A percentile compares a stretch with the other conserved stretches of the same genome.
phyloP scores from a whole-genome alignment of 2,329 filamentous ascomycete species.

The Torrubiella hemipterigena region DNA sequence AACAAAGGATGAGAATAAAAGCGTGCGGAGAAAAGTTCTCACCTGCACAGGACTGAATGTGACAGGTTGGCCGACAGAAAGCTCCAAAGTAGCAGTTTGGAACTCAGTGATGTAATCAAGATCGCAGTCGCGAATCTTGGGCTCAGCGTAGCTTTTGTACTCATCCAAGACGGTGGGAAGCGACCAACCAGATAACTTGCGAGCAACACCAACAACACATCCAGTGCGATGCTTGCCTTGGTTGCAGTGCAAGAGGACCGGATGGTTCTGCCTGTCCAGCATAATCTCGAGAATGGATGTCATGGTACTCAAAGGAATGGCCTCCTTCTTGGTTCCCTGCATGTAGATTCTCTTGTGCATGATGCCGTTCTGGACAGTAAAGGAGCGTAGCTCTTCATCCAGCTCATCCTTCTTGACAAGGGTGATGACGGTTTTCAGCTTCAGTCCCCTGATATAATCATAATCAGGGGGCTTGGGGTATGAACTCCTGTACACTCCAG shows the following conservation, averaged over 20 bases:
- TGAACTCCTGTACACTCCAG: slow-evolving; percentile 69
- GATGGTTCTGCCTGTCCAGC: slow-evolving; percentile 62
- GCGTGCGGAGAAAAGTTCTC: slow-evolving; percentile 27
- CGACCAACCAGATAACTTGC: slow-evolving; percentile 60
- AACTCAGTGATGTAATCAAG: slow-evolving; percentile 45
- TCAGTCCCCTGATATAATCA: slow-evolving; percentile 52
- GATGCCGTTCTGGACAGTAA: slow-evolving; percentile 56
- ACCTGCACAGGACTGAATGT: slow-evolving; percentile 14
- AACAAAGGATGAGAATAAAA: slow-evolving; percentile 29
- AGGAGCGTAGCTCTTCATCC: slow-evolving; percentile 39
- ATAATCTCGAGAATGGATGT: slow-evolving; percentile 58
- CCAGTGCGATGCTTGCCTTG: slow-evolving; percentile 90
- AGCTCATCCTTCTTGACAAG: slow-evolving; percentile 51
- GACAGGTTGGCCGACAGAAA: too few relatives aligned
- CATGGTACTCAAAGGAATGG: slow-evolving; percentile 56
- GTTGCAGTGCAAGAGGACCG: slow-evolving; percentile 83
- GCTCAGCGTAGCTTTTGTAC: slow-evolving; percentile 54
- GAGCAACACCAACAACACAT: slow-evolving; percentile 71
- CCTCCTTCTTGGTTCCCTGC: slow-evolving; percentile 76
- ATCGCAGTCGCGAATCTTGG: slow-evolving; percentile 49
- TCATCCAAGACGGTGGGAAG: slow-evolving; percentile 53
- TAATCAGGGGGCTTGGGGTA: slow-evolving; percentile 66
- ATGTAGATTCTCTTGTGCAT: slow-evolving; percentile 65
- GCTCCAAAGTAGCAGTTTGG: slow-evolving; percentile 25
- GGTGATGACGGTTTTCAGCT: slow-evolving; percentile 68